These are phyloP conservation scores for Kazachstania africana DNA, from an alignment of 805 yeast genomes.

Conservation along the genomic window DNA sequence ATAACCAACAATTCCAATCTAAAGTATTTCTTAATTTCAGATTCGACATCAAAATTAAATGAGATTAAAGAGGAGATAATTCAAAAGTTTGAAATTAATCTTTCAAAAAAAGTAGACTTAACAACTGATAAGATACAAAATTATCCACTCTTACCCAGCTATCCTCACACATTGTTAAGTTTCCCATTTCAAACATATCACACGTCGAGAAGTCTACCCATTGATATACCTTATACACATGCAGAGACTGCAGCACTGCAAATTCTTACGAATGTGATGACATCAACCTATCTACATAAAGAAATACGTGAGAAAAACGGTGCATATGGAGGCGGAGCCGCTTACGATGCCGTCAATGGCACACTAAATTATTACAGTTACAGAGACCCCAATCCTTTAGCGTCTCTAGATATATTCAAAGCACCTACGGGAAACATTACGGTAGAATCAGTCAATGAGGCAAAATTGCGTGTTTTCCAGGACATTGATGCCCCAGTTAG, in stretches of 20 bases:
- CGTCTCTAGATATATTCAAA: conserved; percentile 45
- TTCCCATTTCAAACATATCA: conserved; percentile 87
- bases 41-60: conserved; percentile 27
- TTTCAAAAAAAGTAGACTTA: neutral
- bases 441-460: conserved; percentile 63
- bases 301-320: conserved; percentile 94
- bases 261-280: conserved; percentile 65
- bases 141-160: conserved; percentile 3
- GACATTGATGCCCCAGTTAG: conserved; percentile 82
- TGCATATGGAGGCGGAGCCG: conserved; percentile 94
- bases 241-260: conserved; percentile 80
- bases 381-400: conserved; percentile 81
- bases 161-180: conserved; percentile 38
- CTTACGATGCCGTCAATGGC: conserved; percentile 73
- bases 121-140: conserved; percentile 1
- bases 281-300: conserved; percentile 75
- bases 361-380: conserved; percentile 75
- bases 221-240: conserved; percentile 56
- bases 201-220: conserved; percentile 47
- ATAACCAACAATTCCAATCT: conserved; percentile 31
- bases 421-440: conserved; percentile 40
- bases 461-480: conserved; percentile 85
- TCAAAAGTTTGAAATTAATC: conserved; percentile 9
- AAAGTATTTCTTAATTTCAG: conserved; percentile 49
- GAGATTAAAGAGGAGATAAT: conserved; percentile 16